Evolutionary conservation across 1,139 yeast species (phyloP), one percentile per base, ranked within the genome.

Genomic region (Blastobotrys capitulatus): DNA sequence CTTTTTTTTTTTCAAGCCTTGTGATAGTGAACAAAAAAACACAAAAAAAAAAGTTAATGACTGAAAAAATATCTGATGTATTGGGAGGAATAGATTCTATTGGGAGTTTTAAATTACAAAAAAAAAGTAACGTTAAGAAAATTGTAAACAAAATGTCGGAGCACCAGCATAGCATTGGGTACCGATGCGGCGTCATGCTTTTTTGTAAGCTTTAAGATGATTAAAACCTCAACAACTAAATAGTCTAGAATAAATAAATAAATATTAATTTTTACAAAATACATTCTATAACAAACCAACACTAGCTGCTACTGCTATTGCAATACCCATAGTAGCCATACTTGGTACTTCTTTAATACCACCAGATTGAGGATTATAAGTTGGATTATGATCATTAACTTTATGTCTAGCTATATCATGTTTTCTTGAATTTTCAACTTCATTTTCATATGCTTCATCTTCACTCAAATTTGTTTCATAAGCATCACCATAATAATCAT

Each of bases 321-420:
- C 41, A 13, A 44, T 38, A 2, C 48, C 51, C 51, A 48, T 44
- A 6, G 51, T 48, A 15, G 51, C 47, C n/a, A 29, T 27, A 13
- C 18, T 26, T n/a, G 47, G 47, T 7, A 10, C n/a, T 2, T 26
- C 27, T 25, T 37, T 26, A 2, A 37, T 13, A 6, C 40, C 40
- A n/a, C 15, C 15, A 18, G 40, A 37, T 12, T 36, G 4, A 12
- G 20, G 16, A 13, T 12, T 20, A 5, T 32, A 7, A 15, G 4
- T 7, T 32, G 20, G 38, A 13, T 20, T 36, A 36, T 9, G n/a
- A 18, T 9, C 16, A 15, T 20, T 37, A 6, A 7, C 16, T 26
- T 37, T 25, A 26, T 37, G 20, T 18, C 25, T 36, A 5, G 13
- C 4, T 12, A 6, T 20, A 36, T 36, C 38, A 18, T 36, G 10